Base-by-base conservation (phyloP, 345 rosid genomes). In the Camelina hispida region DNA sequence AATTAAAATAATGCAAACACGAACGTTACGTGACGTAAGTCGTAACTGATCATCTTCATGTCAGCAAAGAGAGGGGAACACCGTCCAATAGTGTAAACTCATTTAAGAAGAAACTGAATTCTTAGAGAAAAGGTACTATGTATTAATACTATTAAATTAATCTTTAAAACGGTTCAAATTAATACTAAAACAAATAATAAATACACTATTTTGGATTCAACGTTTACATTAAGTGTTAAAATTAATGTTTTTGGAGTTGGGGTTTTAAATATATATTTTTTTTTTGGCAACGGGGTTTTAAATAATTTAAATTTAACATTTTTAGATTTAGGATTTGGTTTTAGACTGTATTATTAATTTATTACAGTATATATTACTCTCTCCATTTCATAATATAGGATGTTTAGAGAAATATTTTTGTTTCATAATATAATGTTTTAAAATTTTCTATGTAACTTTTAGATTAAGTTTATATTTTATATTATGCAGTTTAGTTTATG, bases 1-100 rank as follows among this genome's bases (percentile, higher is more conserved):
- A 20, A 52, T 10, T 10, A 20, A 20, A 11, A 22, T 11, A 23
- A 54, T 46, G 50, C 50, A 46, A n/a, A 30, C 59, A 54, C 37
- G 59, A 54, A 54, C 17, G 59, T 25, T 54, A 54, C 59, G 59
- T 54, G 25, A 25, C 30, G 30, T 28, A 28, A 28, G 30, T 28
- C 30, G 30, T 28, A 28, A 28, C 30, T 28, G 30, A 28, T 54
- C 34, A 22, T 53, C 32, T 11, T 12, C 57, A 53, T 23, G 57
- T 53, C 13, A 11, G 57, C 34, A 53, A 23, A 53, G 57, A 53
- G 32, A 22, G 25, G 6, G 11, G 23, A 6, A 1, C 58, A 54
- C 35, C 4, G 25, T 7, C 35, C 59, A 12, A 18, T 51, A 9
- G 6, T 50, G 13, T 50, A 50, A 18, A 17, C 54, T 50, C 54